Evolutionary conservation across 2,329 filamentous ascomycete genomes (phyloP), one percentile per base, ranked within the genome.

Genomic region (Sporothrix dimorphospora): DNA sequence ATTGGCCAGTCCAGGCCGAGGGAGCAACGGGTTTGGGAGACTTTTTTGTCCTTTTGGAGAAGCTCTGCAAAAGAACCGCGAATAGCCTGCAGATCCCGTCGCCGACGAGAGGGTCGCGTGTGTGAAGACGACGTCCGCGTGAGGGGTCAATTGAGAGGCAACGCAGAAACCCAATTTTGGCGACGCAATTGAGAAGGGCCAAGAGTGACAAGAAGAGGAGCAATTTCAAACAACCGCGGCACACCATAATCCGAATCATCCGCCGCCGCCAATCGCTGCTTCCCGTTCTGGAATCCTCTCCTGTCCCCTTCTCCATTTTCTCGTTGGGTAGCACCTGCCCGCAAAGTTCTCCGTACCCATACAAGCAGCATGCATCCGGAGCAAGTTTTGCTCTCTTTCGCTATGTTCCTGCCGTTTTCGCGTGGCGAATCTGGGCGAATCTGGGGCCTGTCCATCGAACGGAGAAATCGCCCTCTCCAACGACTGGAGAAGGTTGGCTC

Each of bases 321-420:
- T 19, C 12, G 34, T 9, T 45, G 21, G 59, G 59, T 59, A n/a
- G 59, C 59, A 6, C 59, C 21, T 63, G 38, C 59, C 59, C 45
- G n/a, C 21, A 5, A 19, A 42, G 30, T 34, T 34, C 30, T 34
- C 30, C 30, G 6, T 34, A 34, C 30, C 30, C 30, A 34, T 34
- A 40, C 19, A 57, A 11, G 34, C 21, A 12, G 7, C 19, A 63
- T 63, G 34, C 34, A 40, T n/a, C 34, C 34, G 57, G 24, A 40
- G 34, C 24, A 40, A 14, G 34, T 6, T 42, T 7, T 63, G 21
- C 38, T 38, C 59, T 19, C 59, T 27, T 67, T 70, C 68, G 68
- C 68, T 61, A 49, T 49, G 55, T 70, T 70, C 55, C 53, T 70
- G 68, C 68, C 68, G 68, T 34, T 63, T 47, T 45, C 51, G 34